Evolutionary conservation across 129 eudicot species (phyloP).

Genomic region (Calendula officinalis): DNA sequence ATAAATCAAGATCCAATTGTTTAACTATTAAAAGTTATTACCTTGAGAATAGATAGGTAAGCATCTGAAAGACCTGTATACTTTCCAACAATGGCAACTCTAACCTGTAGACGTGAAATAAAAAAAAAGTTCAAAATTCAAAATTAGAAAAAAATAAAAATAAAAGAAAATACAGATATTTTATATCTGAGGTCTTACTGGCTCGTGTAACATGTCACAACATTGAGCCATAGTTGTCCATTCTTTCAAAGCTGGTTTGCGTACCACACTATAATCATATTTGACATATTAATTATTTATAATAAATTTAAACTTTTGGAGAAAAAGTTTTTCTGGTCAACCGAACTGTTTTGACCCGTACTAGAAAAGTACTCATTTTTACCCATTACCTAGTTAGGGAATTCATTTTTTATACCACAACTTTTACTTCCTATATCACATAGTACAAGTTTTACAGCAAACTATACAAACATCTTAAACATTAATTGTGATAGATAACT

Average conservation of each 20-base stretch:
- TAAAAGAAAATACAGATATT: not conserved
- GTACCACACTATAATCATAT: slow-evolving; percentile 39
- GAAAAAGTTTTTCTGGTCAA: not conserved
- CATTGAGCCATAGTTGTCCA: slow-evolving; percentile 86
- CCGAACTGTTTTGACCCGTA: not conserved
- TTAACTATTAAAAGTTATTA: slow-evolving; percentile 21
- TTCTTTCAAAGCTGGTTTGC: slow-evolving; percentile 68
- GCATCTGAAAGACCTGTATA: slow-evolving; percentile 92
- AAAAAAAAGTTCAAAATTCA: no score
- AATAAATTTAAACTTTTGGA: not conserved
- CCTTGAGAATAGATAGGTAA: slow-evolving; percentile 92
- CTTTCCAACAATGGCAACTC: slow-evolving; percentile 97
- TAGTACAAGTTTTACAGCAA: no score
- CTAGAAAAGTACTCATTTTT: not conserved
- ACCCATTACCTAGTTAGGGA: not conserved
- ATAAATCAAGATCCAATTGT: not conserved
- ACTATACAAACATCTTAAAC: no score
- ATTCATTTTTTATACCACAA: not conserved
- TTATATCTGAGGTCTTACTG: slow-evolving; percentile 41
- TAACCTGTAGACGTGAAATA: slow-evolving; percentile 47
- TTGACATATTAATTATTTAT: not conserved
- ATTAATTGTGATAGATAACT: no score
- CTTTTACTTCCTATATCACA: not conserved
- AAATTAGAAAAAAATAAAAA: not conserved
- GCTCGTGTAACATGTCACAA: slow-evolving; percentile 65